phyloP scores from a whole-genome alignment of 106 monocot species.

The Dioscorea zingiberensis region DNA sequence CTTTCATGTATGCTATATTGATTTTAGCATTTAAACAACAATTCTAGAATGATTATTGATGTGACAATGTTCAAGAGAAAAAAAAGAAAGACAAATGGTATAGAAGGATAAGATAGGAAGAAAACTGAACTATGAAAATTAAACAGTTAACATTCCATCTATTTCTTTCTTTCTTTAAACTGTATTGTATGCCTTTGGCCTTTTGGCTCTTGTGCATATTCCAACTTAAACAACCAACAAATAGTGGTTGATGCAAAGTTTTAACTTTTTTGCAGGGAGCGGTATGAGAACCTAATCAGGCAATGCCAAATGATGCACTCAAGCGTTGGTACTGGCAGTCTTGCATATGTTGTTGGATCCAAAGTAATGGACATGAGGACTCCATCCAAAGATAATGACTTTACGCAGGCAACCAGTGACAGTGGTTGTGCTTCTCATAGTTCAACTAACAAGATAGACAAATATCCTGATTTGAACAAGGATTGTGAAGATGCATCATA shows the following conservation, averaged over 20 bases:
- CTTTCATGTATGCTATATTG: too few species aligned
- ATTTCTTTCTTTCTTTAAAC: too few species aligned
- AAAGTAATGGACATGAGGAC: slow-evolving; percentile 97
- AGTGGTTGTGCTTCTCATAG: slow-evolving; percentile 26
- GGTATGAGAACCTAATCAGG: slow-evolving; percentile 78
- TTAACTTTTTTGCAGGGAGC: slow-evolving; percentile 50
- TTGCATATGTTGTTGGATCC: slow-evolving; percentile 96
- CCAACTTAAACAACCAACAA: not conserved
- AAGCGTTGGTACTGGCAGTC: slow-evolving; percentile 83
- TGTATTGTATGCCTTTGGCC: too few species aligned
- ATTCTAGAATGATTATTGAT: too few species aligned
- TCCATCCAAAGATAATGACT: slow-evolving; percentile 47
- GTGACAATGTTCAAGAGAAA: too few species aligned
- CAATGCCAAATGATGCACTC: slow-evolving; percentile 87
- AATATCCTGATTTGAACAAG: slow-evolving; percentile 22
- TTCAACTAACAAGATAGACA: slow-evolving; percentile 12
- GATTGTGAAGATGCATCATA: slow-evolving; percentile 19
- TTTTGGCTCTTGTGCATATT: too few species aligned
- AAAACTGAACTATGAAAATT: too few species aligned
- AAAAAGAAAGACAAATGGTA: too few species aligned
- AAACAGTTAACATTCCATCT: too few species aligned
- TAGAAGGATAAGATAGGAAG: too few species aligned
- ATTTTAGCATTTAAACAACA: too few species aligned
- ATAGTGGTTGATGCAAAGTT: not conserved
- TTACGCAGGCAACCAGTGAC: slow-evolving; percentile 23